Percentiles rank a stretch among this genome's conserved stretches.
phyloP scores from a whole-genome alignment of 345 rosid genomes.

The Garcia nutans region DNA sequence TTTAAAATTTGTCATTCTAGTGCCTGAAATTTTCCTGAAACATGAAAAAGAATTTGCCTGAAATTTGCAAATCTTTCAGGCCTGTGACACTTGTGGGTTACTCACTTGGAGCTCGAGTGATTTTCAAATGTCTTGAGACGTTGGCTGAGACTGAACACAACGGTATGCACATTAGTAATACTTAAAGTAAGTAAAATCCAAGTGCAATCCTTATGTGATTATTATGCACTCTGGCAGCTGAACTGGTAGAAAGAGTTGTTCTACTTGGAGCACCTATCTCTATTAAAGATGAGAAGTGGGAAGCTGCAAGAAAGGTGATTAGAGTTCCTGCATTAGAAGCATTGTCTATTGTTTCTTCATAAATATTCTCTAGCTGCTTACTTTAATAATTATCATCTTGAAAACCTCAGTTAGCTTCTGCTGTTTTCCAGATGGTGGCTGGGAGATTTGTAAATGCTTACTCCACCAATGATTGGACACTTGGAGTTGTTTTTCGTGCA shows the following conservation, averaged over 20 bases:
- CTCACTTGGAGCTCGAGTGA: slow-evolving; percentile 90
- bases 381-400: slow-evolving; percentile 4
- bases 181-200: background rate
- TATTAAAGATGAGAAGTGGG: slow-evolving; percentile 81
- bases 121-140: slow-evolving; percentile 83
- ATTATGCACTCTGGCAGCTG: slow-evolving; percentile 52
- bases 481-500: slow-evolving; percentile 94
- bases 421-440: slow-evolving; percentile 77
- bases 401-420: slow-evolving; percentile 7
- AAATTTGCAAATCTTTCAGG: slow-evolving; percentile 44
- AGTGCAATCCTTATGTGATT: slow-evolving; percentile 17
- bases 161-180: slow-evolving; percentile 39
- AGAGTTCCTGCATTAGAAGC: slow-evolving; percentile 7
- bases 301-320: slow-evolving; percentile 75
- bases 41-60: background rate
- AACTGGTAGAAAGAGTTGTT: slow-evolving; percentile 86
- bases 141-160: slow-evolving; percentile 75
- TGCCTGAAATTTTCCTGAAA: slow-evolving; percentile 4
- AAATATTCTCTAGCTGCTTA: background rate
- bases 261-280: slow-evolving; percentile 91
- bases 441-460: slow-evolving; percentile 93
- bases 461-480: slow-evolving; percentile 89
- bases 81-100: slow-evolving; percentile 90
- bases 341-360: background rate
- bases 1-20: background rate